Conservation (phyloP, 2,329 filamentous ascomycete species). For the Alternaria hordeiaustralica region DNA sequence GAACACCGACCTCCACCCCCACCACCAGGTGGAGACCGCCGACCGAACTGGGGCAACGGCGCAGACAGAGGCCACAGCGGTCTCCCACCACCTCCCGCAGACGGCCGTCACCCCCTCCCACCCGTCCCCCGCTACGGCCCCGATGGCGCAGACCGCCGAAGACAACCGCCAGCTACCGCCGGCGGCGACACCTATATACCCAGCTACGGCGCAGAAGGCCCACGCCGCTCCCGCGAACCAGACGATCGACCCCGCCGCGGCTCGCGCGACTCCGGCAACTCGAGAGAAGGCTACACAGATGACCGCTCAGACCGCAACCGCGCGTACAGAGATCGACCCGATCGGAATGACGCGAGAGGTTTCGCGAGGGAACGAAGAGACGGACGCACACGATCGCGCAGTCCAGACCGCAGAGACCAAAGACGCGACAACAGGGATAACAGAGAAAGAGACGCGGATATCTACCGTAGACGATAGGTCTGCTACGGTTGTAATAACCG, state of each 20-base stretch:
- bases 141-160: conserved; percentile 27
- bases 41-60: conserved; percentile 44
- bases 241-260: conserved; percentile 44
- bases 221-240: conserved; percentile 43
- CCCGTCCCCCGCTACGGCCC: conserved; percentile 43
- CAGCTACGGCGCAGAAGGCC: conserved; percentile 44
- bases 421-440: conserved; percentile 25
- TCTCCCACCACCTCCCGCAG: conserved; percentile 46
- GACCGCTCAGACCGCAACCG: conserved; percentile 39
- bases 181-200: conserved; percentile 55
- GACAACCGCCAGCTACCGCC: conserved; percentile 25
- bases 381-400: conserved; percentile 42
- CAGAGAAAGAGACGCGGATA: conserved; percentile 37
- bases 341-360: conserved; percentile 30
- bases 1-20: conserved; percentile 45
- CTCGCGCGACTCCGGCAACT: conserved; percentile 45
- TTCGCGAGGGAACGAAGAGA: conserved; percentile 39
- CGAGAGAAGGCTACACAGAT: conserved; percentile 38
- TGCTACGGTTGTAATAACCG: background rate
- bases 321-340: conserved; percentile 33
- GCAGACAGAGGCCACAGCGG: conserved; percentile 27
- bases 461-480: conserved; percentile 34
- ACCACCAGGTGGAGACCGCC: conserved; percentile 37
- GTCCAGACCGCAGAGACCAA: conserved; percentile 42
- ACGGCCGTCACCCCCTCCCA: conserved; percentile 45